A percentile compares a stretch with the other conserved stretches of the same genome.
phyloP scores from a whole-genome alignment of 2,329 filamentous ascomycete species.

The Lizonia empirigonia region DNA sequence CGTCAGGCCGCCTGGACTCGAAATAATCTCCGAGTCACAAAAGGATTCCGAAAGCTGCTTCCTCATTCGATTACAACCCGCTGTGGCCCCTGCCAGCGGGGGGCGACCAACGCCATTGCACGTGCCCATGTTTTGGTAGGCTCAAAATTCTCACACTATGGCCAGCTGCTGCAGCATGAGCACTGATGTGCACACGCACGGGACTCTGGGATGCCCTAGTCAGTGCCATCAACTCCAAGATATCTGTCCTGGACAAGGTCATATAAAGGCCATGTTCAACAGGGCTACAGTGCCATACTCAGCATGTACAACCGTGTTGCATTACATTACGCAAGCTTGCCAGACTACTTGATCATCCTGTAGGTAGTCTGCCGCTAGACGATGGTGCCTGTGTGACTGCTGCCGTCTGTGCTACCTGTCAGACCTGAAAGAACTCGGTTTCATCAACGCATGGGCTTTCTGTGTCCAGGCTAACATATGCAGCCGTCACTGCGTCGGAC shows the following conservation, averaged over 20 bases:
- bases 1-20: slow-evolving; percentile 2
- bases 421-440: not conserved
- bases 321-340: no score
- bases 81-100: slow-evolving; percentile 9
- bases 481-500: not conserved
- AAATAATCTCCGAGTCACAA: slow-evolving; percentile 34
- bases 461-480: not conserved
- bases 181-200: not conserved
- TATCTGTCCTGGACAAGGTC: no score
- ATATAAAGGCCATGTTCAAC: no score
- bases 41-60: slow-evolving; percentile 15
- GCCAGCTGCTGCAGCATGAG: not conserved
- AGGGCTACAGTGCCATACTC: not conserved
- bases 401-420: not conserved
- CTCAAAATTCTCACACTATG: not conserved
- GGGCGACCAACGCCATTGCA: slow-evolving; percentile 6
- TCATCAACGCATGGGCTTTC: not conserved
- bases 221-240: no score
- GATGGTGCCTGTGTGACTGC: not conserved
- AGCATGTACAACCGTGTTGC: not conserved
- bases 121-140: not conserved
- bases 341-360: no score
- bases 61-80: slow-evolving; percentile 8
- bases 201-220: no score
- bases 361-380: no score